Conservation (phyloP, 2,329 filamentous ascomycete genomes). For the Leptoxyphium fumago region DNA sequence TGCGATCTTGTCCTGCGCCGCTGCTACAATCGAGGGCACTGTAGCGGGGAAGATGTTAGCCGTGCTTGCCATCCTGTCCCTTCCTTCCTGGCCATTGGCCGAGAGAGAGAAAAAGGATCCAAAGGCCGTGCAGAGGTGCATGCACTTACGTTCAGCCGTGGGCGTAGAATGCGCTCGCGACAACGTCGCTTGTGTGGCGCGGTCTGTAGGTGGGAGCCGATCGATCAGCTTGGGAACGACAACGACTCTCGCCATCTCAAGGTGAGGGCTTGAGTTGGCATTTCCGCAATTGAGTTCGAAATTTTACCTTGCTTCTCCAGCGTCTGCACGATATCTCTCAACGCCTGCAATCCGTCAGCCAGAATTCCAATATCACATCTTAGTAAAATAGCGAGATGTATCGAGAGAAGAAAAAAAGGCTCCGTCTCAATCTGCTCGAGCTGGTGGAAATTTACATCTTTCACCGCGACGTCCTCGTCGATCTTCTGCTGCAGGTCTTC, state of each 20-base stretch:
- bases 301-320: constrained; percentile 58
- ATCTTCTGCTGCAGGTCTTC: constrained; percentile 76
- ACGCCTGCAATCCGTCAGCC: constrained; percentile 34
- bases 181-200: constrained; percentile 66
- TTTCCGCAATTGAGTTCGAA: not conserved
- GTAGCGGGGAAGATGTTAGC: constrained; percentile 2
- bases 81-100: not conserved
- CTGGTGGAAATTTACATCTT: constrained; percentile 43
- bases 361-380: too few relatives aligned
- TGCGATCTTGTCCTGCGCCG: constrained; percentile 55
- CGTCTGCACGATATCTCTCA: constrained; percentile 65
- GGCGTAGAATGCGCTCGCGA: constrained; percentile 84
- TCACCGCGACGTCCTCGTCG: constrained; percentile 69
- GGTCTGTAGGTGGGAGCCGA: constrained; percentile 32
- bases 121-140: not conserved
- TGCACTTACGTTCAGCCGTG: constrained; percentile 41
- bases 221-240: not conserved
- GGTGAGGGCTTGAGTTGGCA: not conserved
- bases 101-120: too few relatives aligned
- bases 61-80: not conserved
- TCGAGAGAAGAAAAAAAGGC: not conserved
- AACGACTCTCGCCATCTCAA: not conserved
- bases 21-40: constrained; percentile 56
- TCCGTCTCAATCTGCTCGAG: constrained; percentile 10
- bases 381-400: not conserved